Evolutionary conservation across 2,329 filamentous ascomycete genomes (phyloP), one percentile per base, ranked within the genome.

Genomic region (Ciborinia camelliae): DNA sequence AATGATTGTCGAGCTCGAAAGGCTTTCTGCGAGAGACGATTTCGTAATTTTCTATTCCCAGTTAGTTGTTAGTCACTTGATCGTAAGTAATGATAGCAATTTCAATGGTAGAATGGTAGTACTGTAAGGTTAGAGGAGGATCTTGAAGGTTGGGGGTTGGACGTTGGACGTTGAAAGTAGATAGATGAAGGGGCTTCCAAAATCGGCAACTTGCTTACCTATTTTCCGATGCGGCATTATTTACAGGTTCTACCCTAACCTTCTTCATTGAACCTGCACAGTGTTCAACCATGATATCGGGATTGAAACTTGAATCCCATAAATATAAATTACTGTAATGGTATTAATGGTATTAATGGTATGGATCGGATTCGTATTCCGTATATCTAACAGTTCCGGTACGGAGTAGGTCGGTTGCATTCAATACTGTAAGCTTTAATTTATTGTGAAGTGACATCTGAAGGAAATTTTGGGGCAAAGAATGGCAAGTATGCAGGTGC

Each of bases 21-120:
- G 9, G 61, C 61, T 30, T 63, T 63, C 35, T 63, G 61, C 8
- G 61, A 63, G 41, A 63, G 61, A 18, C 61, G 61, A 23, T 63
- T 63, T 26, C 61, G 61, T 20, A 63, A 18, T 58, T 63, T 63
- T n/a, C 61, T 63, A 14, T 26, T 23, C 4, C 26, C 39, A 5
- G 9, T 47, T 26, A 37, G 28, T 55, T 4, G n/a, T 47, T 39
- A 55, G 26, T 55, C 20, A n/a, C 8, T 30, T 30, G 3, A n/a
- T 28, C 8, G 23, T 35, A 23, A 20, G 26, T 20, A 15, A 28
- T 37, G 41, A 47, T 54, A 37, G 60, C 37, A 37, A 35, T 12
- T n/a, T 53, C 2, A 10, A 48, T 30, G 18, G 10, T 30, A 55
- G 39, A 1, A 35, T n/a, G n/a, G n/a, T n/a, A n/a, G n/a, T n/a